phyloP scores from a whole-genome alignment of 495 filamentous ascomycete species.

The Lindgomyces ingoldianus region DNA sequence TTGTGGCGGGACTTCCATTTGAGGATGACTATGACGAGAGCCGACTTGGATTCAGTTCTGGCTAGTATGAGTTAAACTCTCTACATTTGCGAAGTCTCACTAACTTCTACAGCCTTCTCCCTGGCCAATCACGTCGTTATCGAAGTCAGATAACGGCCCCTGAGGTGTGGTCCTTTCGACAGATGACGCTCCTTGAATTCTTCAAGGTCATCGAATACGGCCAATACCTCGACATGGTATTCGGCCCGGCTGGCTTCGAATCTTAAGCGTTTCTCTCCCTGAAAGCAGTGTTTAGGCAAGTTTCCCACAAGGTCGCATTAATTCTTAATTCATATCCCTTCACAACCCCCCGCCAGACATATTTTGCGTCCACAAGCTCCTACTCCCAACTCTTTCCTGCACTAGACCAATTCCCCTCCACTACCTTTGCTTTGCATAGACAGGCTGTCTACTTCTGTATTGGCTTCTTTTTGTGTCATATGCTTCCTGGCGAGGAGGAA shows the following conservation, averaged over 20 bases:
- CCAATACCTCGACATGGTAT: neutral
- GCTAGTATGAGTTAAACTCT: neutral
- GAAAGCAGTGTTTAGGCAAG: too few species aligned
- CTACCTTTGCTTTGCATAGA: neutral
- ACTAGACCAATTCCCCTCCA: neutral
- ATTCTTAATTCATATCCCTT: too few species aligned
- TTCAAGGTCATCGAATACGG: slow-evolving; percentile 5
- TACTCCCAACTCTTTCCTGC: too few species aligned
- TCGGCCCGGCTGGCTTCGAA: neutral
- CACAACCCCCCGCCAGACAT: too few species aligned
- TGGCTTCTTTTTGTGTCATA: too few species aligned
- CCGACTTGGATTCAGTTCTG: slow-evolving; percentile 1
- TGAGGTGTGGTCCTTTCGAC: neutral
- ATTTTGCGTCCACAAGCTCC: too few species aligned
- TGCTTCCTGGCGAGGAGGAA: too few species aligned
- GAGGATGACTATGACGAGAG: neutral
- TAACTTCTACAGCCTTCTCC: neutral
- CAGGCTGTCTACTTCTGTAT: too few species aligned
- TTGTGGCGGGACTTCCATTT: neutral
- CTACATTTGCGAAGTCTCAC: neutral
- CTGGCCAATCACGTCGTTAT: neutral
- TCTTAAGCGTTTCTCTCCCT: neutral
- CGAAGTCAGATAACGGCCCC: neutral
- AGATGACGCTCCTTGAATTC: neutral
- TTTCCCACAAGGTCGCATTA: too few species aligned